Base-by-base conservation (phyloP, 139 green algal species). In the Gonium pectorale region DNA sequence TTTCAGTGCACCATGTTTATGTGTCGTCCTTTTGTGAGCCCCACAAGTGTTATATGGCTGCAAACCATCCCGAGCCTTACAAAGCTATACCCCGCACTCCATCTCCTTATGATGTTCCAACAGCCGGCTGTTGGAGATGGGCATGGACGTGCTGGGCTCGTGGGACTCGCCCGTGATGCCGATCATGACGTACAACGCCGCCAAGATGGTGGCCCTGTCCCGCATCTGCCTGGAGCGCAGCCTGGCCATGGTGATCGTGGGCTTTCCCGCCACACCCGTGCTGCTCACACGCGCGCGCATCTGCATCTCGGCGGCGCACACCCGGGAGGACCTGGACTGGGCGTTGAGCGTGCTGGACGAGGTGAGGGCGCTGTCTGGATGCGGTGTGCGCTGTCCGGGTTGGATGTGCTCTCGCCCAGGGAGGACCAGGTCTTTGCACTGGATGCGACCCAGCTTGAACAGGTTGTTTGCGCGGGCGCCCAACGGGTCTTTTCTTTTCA, bases 81-180 rank as follows among this genome's bases (percentile, higher is more conserved):
- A n/a, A n/a, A n/a, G n/a, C n/a, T n/a, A 56, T 56, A 26, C 17
- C 13, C 49, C 13, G 13, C 49, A 13, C 56, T 66, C 56, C 56
- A 33, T 66, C 24, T 31, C 56, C 56, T n/a, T 56, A n/a, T 19
- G 49, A 15, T 15, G 17, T 1, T 26, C 17, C 59, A 8, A 21
- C 86, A 87, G 73, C 80, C 77, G 77, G 70, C 91, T 99, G 59
- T 73, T 94, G 67, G 70, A 91, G 4, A 90, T 97, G 77, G 97
- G 97, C 27, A 91, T 95, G 63, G 93, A 98, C 63, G 96, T 99
- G 77, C 93, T 99, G 63, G 97, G 97, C 33, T 93, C 98, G 75
- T 95, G 93, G 88, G 94, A 99, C 93, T 99, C 96, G 0, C 97
- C 98, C 8, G 94, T 99, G 59, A 98, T 99, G 93, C 98, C 98